Evolutionary conservation across 2,329 filamentous ascomycete species (phyloP), one percentile per base, ranked within the genome.

Genomic region (Aciculosporium take): DNA sequence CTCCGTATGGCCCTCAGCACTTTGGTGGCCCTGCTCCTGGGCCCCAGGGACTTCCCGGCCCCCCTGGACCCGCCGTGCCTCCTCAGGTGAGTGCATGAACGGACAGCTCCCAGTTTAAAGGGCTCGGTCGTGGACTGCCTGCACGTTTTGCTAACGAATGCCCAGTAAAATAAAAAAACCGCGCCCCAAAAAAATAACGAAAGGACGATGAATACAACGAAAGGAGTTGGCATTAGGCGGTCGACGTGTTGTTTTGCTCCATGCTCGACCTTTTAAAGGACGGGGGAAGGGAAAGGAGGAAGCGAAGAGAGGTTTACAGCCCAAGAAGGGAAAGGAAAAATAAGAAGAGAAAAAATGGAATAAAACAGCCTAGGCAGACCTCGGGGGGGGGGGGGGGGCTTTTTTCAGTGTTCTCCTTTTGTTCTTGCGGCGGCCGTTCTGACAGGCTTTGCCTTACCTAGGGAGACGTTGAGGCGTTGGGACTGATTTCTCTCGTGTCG

Each of bases 1-100:
- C 57, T 24, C 63, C 65, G 17, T 66, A 68, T 50, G 66, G 63
- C 52, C 54, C 58, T 39, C 58, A 60, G 45, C 51, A 53, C 42
- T 53, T 53, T 45, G 51, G 51, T 33, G 59, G 56, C 34, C 59
- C 58, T 37, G 60, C 62, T 44, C 56, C 54, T 39, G 64, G 58
- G 28, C 59, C 58, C 46, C 55, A 55, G 45, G 57, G 60, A 17
- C 61, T 60, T 42, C 56, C 56, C 28, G 61, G 59, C 15, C 61
- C 60, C 44, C 54, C 60, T 17, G 51, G 51, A 35, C 60, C 61
- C 43, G 55, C 48, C 41, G 61, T 57, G 38, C 60, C 61, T 47
- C 59, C 61, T 48, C 60, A 65, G 61, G 61, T 64, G 59, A 47
- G 55, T 44, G 35, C 41, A 40, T 36, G 32, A 20, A 42, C 33